phyloP scores from a whole-genome alignment of 352 stramenopile species.

The Blastocystis sp. region DNA sequence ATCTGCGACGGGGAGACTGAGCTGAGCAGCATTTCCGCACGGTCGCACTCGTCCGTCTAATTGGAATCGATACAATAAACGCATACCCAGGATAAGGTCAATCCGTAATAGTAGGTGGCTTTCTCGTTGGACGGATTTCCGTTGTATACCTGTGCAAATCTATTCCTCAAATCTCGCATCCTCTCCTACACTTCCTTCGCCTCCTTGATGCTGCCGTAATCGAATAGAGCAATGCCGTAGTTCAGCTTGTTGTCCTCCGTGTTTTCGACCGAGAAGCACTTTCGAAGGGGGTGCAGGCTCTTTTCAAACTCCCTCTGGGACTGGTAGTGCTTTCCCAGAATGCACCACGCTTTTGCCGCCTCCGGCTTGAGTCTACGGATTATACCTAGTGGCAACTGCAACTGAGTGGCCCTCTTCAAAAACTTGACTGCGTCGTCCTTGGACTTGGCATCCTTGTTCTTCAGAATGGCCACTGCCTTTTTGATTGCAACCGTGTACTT shows the following conservation, averaged over 20 bases:
- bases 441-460: constrained; percentile 48
- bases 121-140: constrained; percentile 7
- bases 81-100: constrained; percentile 31
- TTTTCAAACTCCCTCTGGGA: constrained; percentile 35
- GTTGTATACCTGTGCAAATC: not conserved
- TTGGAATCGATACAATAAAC: not conserved
- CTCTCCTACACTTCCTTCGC: not conserved
- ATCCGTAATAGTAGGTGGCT: constrained; percentile 41
- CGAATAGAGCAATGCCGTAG: constrained; percentile 43
- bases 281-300: constrained; percentile 1
- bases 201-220: constrained; percentile 45
- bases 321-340: constrained; percentile 66
- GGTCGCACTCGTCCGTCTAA: constrained; percentile 16
- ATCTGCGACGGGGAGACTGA: constrained; percentile 3
- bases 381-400: not conserved
- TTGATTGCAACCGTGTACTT: constrained; percentile 44
- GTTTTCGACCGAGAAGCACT: constrained; percentile 44
- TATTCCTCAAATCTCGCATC: not conserved
- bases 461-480: constrained; percentile 55
- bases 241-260: not conserved
- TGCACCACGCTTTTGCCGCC: constrained; percentile 35
- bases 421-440: constrained; percentile 55
- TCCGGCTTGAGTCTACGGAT: constrained; percentile 6
- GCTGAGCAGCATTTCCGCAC: not conserved
- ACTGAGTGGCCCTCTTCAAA: constrained; percentile 34